Conservation (phyloP, 2,329 filamentous ascomycete species). For the Aotearoamyces nothofagi region DNA sequence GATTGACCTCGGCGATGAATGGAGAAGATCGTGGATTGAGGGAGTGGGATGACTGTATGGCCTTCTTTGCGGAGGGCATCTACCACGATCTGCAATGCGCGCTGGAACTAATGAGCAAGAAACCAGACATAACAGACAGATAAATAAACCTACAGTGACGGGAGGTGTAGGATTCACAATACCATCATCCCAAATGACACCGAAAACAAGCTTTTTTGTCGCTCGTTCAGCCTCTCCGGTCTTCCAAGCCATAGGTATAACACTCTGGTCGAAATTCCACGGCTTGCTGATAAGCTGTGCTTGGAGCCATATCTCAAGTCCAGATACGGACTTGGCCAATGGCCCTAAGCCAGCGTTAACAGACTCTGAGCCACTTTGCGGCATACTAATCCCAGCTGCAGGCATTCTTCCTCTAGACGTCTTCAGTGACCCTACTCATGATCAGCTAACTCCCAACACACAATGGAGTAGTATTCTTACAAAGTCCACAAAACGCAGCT, state of each 20-base stretch:
- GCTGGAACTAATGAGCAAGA: too few species aligned
- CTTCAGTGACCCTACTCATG: constrained; percentile 14
- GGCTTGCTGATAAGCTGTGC: constrained; percentile 18
- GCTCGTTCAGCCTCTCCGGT: constrained; percentile 15
- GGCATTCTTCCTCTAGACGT: constrained; percentile 16
- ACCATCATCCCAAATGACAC: constrained; percentile 20
- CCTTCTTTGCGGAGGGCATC: constrained; percentile 19
- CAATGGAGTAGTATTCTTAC: background rate
- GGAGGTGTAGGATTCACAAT: constrained; percentile 10
- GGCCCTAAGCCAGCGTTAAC: constrained; percentile 20
- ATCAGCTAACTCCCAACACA: background rate
- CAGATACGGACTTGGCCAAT: constrained; percentile 24
- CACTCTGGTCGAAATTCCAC: constrained; percentile 23
- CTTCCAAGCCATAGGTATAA: constrained; percentile 23
- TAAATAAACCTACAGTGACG: too few species aligned
- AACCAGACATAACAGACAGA: background rate
- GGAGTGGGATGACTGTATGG: constrained; percentile 21
- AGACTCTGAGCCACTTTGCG: constrained; percentile 28
- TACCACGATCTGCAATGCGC: constrained; percentile 17
- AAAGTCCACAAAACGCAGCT: background rate
- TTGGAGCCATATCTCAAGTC: constrained; percentile 20
- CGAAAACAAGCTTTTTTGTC: constrained; percentile 20
- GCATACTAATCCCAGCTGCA: constrained; percentile 24
- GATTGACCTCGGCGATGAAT: background rate
- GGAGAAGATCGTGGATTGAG: background rate